Percentiles rank a stretch among this genome's conserved stretches.
These are phyloP conservation scores for Russula ochroleuca DNA, from an alignment of 768 basidiomycete species.

Conservation along the genomic window DNA sequence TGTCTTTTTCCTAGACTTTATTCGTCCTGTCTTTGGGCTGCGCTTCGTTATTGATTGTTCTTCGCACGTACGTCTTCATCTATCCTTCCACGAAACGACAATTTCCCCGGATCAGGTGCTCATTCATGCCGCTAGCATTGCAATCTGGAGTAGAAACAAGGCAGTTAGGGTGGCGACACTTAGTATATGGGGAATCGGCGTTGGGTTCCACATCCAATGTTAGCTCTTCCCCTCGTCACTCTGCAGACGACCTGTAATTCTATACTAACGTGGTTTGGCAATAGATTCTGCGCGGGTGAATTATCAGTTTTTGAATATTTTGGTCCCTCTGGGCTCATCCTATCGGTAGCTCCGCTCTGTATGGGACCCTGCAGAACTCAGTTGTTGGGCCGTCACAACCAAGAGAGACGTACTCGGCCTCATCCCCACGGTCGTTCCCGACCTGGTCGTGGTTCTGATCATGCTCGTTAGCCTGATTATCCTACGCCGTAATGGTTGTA, in stretches of 20 bases:
- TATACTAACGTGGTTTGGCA: not conserved
- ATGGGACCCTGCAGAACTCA: not conserved
- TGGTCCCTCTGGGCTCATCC: not conserved
- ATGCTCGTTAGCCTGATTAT: constrained; percentile 3
- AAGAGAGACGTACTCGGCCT: too few species aligned
- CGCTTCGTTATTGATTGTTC: constrained; percentile 7
- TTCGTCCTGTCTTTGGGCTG: not conserved
- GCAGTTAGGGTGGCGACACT: not conserved
- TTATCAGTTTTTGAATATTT: not conserved
- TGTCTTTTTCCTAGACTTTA: not conserved
- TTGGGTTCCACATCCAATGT: constrained; percentile 5
- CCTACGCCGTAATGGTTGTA: not conserved
- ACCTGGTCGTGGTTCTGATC: not conserved
- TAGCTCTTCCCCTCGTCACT: not conserved
- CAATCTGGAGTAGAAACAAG: constrained; percentile 5
- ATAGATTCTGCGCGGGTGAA: constrained; percentile 3
- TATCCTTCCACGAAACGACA: not conserved
- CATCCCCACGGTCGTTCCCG: not conserved
- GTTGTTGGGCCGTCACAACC: not conserved
- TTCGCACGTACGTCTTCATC: constrained; percentile 16
- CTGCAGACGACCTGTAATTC: too few species aligned
- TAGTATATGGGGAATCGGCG: not conserved
- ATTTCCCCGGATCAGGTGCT: not conserved
- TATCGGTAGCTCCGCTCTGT: not conserved
- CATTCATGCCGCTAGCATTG: not conserved